Evolutionary conservation across 1,139 yeast genomes (phyloP).

Genomic region (Yamadazyma epiphylla): DNA sequence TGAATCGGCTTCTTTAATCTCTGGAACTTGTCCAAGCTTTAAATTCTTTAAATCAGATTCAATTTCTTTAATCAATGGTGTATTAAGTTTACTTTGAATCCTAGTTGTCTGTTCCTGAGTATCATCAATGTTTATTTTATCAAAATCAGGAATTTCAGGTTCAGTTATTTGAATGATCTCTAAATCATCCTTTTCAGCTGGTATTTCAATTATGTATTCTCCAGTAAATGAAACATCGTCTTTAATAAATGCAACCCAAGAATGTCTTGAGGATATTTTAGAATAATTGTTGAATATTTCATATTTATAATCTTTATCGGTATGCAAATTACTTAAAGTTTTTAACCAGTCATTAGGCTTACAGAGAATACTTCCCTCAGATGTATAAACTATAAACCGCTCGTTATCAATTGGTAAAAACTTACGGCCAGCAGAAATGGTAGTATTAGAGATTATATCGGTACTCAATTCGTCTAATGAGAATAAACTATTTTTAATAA

Average conservation of each 20-base stretch:
- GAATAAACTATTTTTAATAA: constrained; percentile 3
- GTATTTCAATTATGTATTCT: constrained; percentile 16
- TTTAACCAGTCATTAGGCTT: constrained; percentile 8
- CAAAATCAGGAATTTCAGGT: constrained; percentile 1
- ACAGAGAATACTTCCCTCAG: constrained; percentile 3
- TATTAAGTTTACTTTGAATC: background rate
- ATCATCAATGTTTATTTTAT: background rate
- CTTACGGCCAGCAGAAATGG: constrained; percentile 1
- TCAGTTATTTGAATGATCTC: constrained; percentile 3
- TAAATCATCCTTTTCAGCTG: background rate
- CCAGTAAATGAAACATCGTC: constrained; percentile 26
- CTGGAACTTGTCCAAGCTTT: background rate
- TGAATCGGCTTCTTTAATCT: constrained; percentile 2
- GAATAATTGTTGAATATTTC: constrained; percentile 3
- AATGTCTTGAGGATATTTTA: constrained; percentile 5
- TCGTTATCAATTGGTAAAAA: constrained; percentile 4
- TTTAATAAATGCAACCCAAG: constrained; percentile 14
- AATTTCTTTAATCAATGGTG: constrained; percentile 8
- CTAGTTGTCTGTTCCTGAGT: background rate
- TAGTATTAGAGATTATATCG: constrained; percentile 8
- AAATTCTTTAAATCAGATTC: constrained; percentile 3
- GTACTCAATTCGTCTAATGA: constrained; percentile 5
- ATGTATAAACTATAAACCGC: constrained; percentile 6
- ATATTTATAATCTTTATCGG: constrained; percentile 2
- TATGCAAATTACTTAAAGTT: constrained; percentile 1